Conservation (phyloP, 768 basidiomycete genomes). For the Rhodotorula graminis region DNA sequence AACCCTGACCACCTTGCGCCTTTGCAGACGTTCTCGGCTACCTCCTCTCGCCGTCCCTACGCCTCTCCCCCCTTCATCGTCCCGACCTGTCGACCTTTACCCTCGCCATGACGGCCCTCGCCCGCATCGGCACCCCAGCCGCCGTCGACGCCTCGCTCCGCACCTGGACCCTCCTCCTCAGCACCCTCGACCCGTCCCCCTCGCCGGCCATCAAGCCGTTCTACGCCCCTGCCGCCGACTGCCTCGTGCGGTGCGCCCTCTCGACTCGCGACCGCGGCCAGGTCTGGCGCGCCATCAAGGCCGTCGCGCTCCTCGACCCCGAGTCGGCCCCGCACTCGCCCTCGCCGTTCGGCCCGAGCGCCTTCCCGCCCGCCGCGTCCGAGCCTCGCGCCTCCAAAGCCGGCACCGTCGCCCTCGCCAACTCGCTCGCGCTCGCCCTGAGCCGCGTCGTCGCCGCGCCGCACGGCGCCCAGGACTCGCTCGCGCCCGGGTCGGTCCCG, state of each 20-base stretch:
- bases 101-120: not conserved
- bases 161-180: not conserved
- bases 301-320: not conserved
- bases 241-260: not conserved
- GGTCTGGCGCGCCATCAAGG: constrained; percentile 19
- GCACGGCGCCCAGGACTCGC: not conserved
- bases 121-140: not conserved
- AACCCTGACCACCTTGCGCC: too few relatives aligned
- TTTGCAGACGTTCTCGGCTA: not conserved
- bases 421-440: not conserved
- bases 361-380: not conserved
- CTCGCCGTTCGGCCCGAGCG: not conserved
- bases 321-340: not conserved
- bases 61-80: not conserved
- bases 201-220: not conserved
- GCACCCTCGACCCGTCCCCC: not conserved
- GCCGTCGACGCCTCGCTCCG: not conserved
- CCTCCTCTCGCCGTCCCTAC: not conserved
- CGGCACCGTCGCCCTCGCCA: not conserved
- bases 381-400: not conserved
- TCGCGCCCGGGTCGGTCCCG: not conserved
- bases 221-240: not conserved
- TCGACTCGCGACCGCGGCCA: constrained; percentile 4
- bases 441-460: not conserved
- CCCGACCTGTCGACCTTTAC: not conserved